Evolutionary conservation across 139 green algal species (phyloP), one percentile per base, ranked within the genome.

Genomic region (Tetradesmus lagerheimii): DNA sequence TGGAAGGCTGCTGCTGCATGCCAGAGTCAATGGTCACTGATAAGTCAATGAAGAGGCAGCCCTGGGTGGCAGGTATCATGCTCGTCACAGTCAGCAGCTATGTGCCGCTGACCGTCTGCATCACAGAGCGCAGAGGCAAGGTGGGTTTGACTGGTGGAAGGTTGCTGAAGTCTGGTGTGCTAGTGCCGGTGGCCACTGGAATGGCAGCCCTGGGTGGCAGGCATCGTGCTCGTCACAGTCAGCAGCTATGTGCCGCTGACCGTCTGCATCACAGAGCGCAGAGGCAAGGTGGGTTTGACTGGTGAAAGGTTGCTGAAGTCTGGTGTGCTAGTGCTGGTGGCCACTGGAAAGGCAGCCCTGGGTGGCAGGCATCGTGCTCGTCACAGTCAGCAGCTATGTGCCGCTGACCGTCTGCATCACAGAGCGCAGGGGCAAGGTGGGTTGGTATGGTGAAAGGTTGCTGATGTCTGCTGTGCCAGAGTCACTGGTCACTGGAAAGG

Each of bases 211-310:
- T n/a, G 93, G 92, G 95, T 97, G 20, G 96, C 94, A 0, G 80
- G 95, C 66, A 96, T 99, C 37, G 95, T 98, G 37, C 94, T 96
- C 39, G 66, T 96, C 16, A 97, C 95, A 0, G 94, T 99, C 1
- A 83, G 91, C 45, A 93, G 85, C 57, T 99, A 99, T 91, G 95
- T 99, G 35, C 96, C 96, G 0, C 91, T 99, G 20, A 98, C 96
- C 25, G 91, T 98, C 31, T 85, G 93, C 64, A 93, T 98, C 86
- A 98, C 96, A 31, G 95, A 98, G 92, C 97, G 94, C 87, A 91
- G 96, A 25, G 95, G 94, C 57, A 89, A 93, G 76, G 95, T 96
- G 71, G 66, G 86, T 25, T 14, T 64, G 50, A 8, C 5, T 50
- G 43, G 43, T 4, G 5, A 50, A 50, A 14, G 43, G 43, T 11